Base-by-base conservation (phyloP, 805 yeast species). In the Candida sithepensis region DNA sequence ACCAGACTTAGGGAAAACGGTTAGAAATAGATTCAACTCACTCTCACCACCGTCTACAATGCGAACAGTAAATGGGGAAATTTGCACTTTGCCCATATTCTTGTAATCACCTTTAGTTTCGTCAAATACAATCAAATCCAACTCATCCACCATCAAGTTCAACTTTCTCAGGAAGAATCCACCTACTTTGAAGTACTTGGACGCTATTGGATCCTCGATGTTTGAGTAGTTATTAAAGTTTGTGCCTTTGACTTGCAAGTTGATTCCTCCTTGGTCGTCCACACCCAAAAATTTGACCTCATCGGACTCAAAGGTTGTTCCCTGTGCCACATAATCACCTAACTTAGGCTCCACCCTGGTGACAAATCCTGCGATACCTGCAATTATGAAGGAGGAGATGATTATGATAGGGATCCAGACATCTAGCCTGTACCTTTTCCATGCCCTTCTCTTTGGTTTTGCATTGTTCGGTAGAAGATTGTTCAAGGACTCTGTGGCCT, bases 41-140 rank as follows among this genome's bases (percentile, higher is more conserved):
- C 69, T 65, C 2, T 43, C 42, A 4, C 48, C 42, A 2, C 57
- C 53, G 44, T 70, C 61, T 3, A 49, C 58, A n/a, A 68, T 65
- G 12, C 54, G 53, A 8, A 71, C 67, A 13, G 49, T 43, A 45
- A 72, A 68, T 14, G 68, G 66, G 2, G 70, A 59, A 1, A 71
- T 57, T 16, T 58, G 52, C 5, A 66, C 65, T 1, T 48, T 48
- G 1, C 77, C 76, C 37, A 72, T 47, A 18, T 54, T 51, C 36
- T 60, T 50, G 19, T 47, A 43, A 14, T 60, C 63, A 10, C 50
- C 50, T 36, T 47, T 55, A 4, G 28, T n/a, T 24, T 57, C 59
- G 38, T 67, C 68, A 23, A 41, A 44, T 19, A 56, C 64, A 20
- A 57, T 45, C 44, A 72, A 40, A 22, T 66, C 64, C 21, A 70